Base-by-base conservation (phyloP, 768 basidiomycete genomes). In the Lactifluus echinatus region DNA sequence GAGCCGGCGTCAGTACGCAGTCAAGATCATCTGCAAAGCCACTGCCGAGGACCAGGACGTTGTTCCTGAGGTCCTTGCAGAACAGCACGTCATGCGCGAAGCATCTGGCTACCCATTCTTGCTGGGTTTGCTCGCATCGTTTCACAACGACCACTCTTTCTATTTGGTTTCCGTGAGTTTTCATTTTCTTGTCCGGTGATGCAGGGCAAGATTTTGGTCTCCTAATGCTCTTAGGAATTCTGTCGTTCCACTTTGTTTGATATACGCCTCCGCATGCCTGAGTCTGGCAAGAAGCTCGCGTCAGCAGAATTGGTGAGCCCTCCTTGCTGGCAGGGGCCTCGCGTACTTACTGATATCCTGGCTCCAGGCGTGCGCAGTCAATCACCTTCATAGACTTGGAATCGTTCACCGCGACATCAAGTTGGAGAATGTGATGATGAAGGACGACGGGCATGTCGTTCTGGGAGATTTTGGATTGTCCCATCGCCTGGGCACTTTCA, bases 361-460 rank as follows among this genome's bases (percentile, higher is more conserved):
- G 28, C 14, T 63, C 3, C 43, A 65, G 51, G 59, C 57, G 14
- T 56, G 47, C 7, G 95, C 93, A 0, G 87, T 98, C 11, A 87
- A 87, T 19, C 92, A 93, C 70, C 79, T 96, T 15, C 96, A 99
- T 68, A 79, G 83, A 49, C 86, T 86, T 68, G 90, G 91, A 48
- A 90, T 97, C 64, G 89, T 98, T 2, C 96, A 99, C 69, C 83
- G 96, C 19, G 96, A 99, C 70, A 77, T 99, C 65, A 99, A 97
- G 73, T 76, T 98, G 56, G 93, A 97, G 75, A 97, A 97, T 66
- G 88, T 95, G 1, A 72, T 96, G 36, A 70, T 97, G 53, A 92
- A 95, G 68, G 89, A 93, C 66, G 80, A 83, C 31, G 89, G 93
- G 67, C 81, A 87, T 51, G 83, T 97, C 64, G 94, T 94, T 70